Percentiles rank a stretch among this genome's conserved stretches.
Evolutionary conservation across 2,329 filamentous ascomycete species (phyloP).

Genomic region (Fusarium lyarnte): DNA sequence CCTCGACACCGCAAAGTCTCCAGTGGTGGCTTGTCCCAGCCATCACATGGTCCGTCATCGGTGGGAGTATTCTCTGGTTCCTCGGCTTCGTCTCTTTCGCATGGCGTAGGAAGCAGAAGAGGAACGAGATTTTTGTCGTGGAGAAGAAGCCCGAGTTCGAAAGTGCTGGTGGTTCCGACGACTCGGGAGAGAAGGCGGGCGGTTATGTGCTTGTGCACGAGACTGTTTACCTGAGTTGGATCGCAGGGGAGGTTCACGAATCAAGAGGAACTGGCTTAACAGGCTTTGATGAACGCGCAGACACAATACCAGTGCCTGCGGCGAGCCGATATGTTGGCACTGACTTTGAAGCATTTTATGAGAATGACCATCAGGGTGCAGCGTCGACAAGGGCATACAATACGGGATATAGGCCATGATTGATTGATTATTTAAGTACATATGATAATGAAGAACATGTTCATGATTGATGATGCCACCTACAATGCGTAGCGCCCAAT

Average conservation of each 20-base stretch:
- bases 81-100: conserved; percentile 48
- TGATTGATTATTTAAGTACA: not conserved
- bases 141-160: conserved; percentile 50
- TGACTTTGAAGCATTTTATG: conserved; percentile 39
- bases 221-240: conserved; percentile 50
- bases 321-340: conserved; percentile 36
- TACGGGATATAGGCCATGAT: conserved; percentile 22
- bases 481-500: fast-evolving
- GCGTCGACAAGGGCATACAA: conserved; percentile 16
- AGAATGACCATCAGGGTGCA: conserved; percentile 17
- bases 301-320: not conserved
- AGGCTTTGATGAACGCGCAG: conserved; percentile 4
- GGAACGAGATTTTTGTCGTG: conserved; percentile 47
- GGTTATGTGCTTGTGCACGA: conserved; percentile 50
- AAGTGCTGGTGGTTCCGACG: conserved; percentile 30
- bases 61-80: conserved; percentile 46
- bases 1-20: conserved; percentile 17
- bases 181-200: conserved; percentile 24
- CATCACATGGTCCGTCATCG: conserved; percentile 46
- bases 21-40: conserved; percentile 47
- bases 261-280: conserved; percentile 16
- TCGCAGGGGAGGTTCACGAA: conserved; percentile 43
- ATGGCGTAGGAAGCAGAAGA: conserved; percentile 41
- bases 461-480: not conserved
- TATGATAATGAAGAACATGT: not conserved